Evolutionary conservation across 2,329 filamentous ascomycete species (phyloP), one percentile per base, ranked within the genome.

Genomic region (Blumeria hordei): DNA sequence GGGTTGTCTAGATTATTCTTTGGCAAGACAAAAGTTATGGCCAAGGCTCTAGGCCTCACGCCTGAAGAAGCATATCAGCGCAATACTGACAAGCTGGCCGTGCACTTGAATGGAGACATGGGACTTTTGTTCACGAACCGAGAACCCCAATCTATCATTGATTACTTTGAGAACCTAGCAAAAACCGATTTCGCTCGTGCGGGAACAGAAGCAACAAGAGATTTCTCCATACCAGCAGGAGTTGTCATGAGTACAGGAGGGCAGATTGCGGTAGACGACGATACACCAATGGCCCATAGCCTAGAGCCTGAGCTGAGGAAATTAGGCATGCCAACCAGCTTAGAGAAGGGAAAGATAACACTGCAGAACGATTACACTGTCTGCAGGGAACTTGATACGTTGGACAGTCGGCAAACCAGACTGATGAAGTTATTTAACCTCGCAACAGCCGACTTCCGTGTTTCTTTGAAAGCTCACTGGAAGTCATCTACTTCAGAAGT

Each of bases 11-110:
- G 88, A 63, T 74, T 98, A 67, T 96, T 96, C 79, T 96, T 95
- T 70, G 92, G 90, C 71, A 98, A 96, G 74, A 96, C 90, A 57
- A 96, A 96, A 72, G 88, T 98, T 69, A 96, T 96, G 88, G 81
- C 85, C 63, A 90, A 92, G 71, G 88, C 92, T 56, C 83, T 98
- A 32, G 92, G 92, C 66, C 77, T 77, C 60, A 81, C 74, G 55
- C 75, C 80, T 61, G 83, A 85, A 65, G 83, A 86, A 64, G 86
- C 88, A 70, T 77, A 85, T 69, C 84, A 86, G 62, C 78, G 85
- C 47, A 85, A 86, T 66, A 78, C 92, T 64, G 74, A 85, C 66
- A 70, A 72, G 59, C 78, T 95, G 57, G 71, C 76, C 18, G 72
- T 72, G 49, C 77, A 85, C 72, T 74, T 96, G 54, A 70, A 74